Evolutionary conservation across 2,329 filamentous ascomycete species (phyloP).

Genomic region (Phyllosticta ampelicida): DNA sequence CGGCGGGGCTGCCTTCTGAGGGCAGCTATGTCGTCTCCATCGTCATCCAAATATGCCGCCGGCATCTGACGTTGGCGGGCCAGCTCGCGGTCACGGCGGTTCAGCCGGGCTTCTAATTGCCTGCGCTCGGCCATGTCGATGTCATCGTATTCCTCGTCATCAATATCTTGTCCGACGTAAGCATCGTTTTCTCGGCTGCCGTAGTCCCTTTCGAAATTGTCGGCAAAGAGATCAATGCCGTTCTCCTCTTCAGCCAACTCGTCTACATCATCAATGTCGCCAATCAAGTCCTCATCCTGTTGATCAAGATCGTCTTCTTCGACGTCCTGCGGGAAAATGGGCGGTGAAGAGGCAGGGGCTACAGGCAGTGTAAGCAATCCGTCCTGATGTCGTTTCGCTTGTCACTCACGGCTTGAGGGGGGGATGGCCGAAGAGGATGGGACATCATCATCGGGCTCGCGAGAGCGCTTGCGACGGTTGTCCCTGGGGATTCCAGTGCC

Average conservation of each 20-base stretch:
- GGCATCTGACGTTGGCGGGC: conserved; percentile 57
- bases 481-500: conserved; percentile 48
- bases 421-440: conserved; percentile 45
- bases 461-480: conserved; percentile 50
- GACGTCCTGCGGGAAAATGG: conserved; percentile 55
- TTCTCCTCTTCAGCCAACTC: conserved; percentile 60
- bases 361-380: conserved; percentile 13
- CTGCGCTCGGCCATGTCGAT: conserved; percentile 57
- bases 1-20: conserved; percentile 76
- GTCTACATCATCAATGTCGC: conserved; percentile 56
- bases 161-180: conserved; percentile 62
- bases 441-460: conserved; percentile 53
- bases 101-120: conserved; percentile 60
- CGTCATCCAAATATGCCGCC: conserved; percentile 63
- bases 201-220: conserved; percentile 56
- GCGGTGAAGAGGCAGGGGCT: conserved; percentile 50
- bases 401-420: conserved; percentile 51
- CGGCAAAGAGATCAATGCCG: conserved; percentile 60
- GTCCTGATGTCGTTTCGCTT: not conserved
- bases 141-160: conserved; percentile 67
- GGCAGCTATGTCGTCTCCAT: conserved; percentile 76
- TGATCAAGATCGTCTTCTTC: conserved; percentile 44
- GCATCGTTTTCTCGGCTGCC: conserved; percentile 40
- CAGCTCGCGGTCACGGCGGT: conserved; percentile 63
- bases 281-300: conserved; percentile 55